Evolutionary conservation across 805 yeast genomes (phyloP), one percentile per base, ranked within the genome.

Genomic region (Spathaspora sp.): DNA sequence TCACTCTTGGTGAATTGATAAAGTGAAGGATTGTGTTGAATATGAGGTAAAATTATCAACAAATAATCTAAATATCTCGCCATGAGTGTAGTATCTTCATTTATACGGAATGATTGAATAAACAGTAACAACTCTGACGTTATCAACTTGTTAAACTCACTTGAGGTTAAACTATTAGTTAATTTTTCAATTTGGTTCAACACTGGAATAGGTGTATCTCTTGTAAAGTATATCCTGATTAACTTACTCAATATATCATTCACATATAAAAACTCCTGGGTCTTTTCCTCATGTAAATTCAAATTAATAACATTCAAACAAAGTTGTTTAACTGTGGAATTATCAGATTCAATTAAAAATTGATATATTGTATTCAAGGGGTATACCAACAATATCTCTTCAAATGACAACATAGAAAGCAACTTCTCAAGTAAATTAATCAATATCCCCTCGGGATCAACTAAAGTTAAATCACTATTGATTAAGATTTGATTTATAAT

Each of bases 41-140:
- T 16, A 19, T 51, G 26, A 7, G 62, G 60, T 14, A 57, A 46
- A 2, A 65, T 18, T 2, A 60, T 31, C 12, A 55, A 43, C 10
- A 57, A 23, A 31, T 52, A 61, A 49, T 63, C 66, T 35, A 62
- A 49, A 12, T 60, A 54, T 20, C 69, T 47, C 2, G 65, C 55
- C 16, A 56, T 28, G 16, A 63, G 49, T 11, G 59, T 58, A 5
- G 67, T 47, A 26, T 60, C 53, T 20, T 45, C 43, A 11, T 38
- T 39, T 5, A 39, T 20, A 44, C 59, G 55, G 7, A 49, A 51
- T 16, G 42, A 29, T 10, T 46, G 18, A 43, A 55, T 60, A 3
- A 56, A 44, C 8, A 50, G 42, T 10, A 48, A 44, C 31, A 5
- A 20, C 5, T 20, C n/a, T 3, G 48, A 19, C 45, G 54, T n/a